Base-by-base conservation (phyloP, 2,329 filamentous ascomycete genomes). In the Trichoderma brevicompactum region DNA sequence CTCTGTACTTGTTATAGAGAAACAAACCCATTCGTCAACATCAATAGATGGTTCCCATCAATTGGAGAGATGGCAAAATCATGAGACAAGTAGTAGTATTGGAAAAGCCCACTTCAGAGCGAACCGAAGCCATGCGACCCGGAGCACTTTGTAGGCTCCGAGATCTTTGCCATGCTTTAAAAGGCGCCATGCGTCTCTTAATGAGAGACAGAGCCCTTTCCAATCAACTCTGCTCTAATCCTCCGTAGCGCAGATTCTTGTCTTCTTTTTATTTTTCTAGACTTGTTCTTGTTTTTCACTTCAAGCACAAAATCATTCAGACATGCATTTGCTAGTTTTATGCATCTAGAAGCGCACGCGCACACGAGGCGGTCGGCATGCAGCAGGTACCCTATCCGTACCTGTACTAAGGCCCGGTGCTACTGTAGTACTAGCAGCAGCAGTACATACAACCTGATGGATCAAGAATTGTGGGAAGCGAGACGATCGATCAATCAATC, bases 71-170 rank as follows among this genome's bases (percentile, higher is more conserved):
- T 28, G 23, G 23, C 23, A 28, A 28, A 28, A 28, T 28, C 5
- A 28, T 28, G 23, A 28, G 23, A 17, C 41, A 28, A 28, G 6
- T 1, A n/a, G n/a, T n/a, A n/a, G n/a, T n/a, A n/a, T n/a, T 19
- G 2, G 10, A 15, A 46, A 36, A 46, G n/a, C 53, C 23, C 53
- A 56, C 53, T 34, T 28, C 32, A 1, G 7, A 34, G 28, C 15
- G 5, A 60, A 38, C 17, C 17, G 28, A 40, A 5, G 8, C 32
- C 32, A 43, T n/a, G 17, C 40, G 38, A 36, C 53, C 56, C 56
- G 56, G 56, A 60, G 56, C 43, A 60, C 56, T 60, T 60, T 60
- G 32, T 60, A 60, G 56, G 56, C 43, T 60, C 56, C 56, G 56
- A 60, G 23, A 60, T 38, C 13, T 34, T 49, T 19, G 7, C 5